Conservation (phyloP, 805 yeast species). For the Ogataea methylovora region DNA sequence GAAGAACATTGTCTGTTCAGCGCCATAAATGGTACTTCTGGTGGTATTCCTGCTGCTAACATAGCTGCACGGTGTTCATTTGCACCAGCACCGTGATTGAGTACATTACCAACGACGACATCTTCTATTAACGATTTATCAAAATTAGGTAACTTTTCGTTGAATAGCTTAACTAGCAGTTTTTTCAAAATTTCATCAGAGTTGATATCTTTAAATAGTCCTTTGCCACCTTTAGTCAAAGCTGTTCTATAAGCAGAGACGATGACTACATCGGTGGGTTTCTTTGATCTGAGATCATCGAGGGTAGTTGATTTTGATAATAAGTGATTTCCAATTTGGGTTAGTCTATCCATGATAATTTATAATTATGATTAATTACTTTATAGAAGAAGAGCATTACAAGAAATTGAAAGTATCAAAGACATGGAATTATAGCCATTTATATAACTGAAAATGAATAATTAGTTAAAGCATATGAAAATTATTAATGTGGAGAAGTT, state of each 20-base stretch:
- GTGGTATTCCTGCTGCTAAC: constrained; percentile 86
- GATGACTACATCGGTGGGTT: constrained; percentile 85
- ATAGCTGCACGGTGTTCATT: constrained; percentile 90
- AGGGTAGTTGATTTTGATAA: constrained; percentile 14
- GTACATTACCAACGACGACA: constrained; percentile 84
- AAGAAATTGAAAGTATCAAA: too few species aligned
- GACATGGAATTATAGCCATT: too few species aligned
- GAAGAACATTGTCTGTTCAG: constrained; percentile 93
- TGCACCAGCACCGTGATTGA: constrained; percentile 91
- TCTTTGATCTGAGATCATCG: constrained; percentile 37
- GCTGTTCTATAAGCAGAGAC: constrained; percentile 91
- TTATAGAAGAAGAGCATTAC: too few species aligned
- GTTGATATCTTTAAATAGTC: constrained; percentile 74
- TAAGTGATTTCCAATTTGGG: constrained; percentile 27
- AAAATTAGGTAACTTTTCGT: constrained; percentile 40
- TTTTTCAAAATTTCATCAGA: constrained; percentile 71
- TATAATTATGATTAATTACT: too few species aligned
- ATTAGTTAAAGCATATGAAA: too few species aligned
- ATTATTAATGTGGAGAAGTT: too few species aligned
- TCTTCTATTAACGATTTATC: constrained; percentile 62
- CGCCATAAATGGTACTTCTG: constrained; percentile 70
- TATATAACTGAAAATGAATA: too few species aligned
- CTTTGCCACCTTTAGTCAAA: constrained; percentile 79
- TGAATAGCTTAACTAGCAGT: constrained; percentile 56
- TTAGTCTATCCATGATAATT: constrained; percentile 26